Evolutionary conservation across 1,284 basidiomycete species (phyloP).

Genomic region (Xerocomus minutiporus): DNA sequence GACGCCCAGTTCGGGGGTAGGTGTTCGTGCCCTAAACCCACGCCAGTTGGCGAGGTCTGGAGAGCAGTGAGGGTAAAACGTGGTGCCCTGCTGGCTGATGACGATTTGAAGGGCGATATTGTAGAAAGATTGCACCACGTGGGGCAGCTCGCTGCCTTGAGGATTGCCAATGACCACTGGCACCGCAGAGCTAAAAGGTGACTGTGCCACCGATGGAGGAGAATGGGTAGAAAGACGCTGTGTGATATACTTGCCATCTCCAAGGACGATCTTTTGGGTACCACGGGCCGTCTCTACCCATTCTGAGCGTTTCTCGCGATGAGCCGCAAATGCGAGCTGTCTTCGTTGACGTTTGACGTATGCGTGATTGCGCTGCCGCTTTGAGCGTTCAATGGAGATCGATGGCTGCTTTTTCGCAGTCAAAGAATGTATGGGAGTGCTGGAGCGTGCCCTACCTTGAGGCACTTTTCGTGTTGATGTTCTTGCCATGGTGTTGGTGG

Average conservation of each 20-base stretch:
- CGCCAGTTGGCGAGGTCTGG: constrained; percentile 36
- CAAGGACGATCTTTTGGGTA: constrained; percentile 40
- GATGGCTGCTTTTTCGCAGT: constrained; percentile 27
- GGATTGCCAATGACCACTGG: constrained; percentile 6
- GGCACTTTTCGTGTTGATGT: constrained; percentile 18
- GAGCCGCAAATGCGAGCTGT: constrained; percentile 20
- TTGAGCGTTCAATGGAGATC: constrained; percentile 12
- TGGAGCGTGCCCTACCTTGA: constrained; percentile 28
- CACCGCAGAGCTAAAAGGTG: constrained; percentile 17
- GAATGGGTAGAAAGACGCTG: constrained; percentile 27
- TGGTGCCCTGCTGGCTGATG: constrained; percentile 37
- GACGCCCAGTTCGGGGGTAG: constrained; percentile 4
- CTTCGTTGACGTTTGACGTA: constrained; percentile 19
- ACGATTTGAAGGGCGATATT: constrained; percentile 38
- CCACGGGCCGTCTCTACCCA: constrained; percentile 38
- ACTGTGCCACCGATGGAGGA: constrained; percentile 19
- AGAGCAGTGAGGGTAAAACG: constrained; percentile 40
- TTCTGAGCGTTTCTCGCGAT: constrained; percentile 22
- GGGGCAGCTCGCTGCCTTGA: neutral
- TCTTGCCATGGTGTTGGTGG: constrained; percentile 21
- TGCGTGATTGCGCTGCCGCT: constrained; percentile 24
- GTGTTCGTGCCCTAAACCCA: constrained; percentile 8
- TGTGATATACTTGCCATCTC: constrained; percentile 45
- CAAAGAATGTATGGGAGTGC: constrained; percentile 15
- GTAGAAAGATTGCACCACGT: constrained; percentile 26